A percentile compares a stretch with the other conserved stretches of the same genome.
phyloP scores from a whole-genome alignment of 352 stramenopile genomes.

The Phytophthora multivora region DNA sequence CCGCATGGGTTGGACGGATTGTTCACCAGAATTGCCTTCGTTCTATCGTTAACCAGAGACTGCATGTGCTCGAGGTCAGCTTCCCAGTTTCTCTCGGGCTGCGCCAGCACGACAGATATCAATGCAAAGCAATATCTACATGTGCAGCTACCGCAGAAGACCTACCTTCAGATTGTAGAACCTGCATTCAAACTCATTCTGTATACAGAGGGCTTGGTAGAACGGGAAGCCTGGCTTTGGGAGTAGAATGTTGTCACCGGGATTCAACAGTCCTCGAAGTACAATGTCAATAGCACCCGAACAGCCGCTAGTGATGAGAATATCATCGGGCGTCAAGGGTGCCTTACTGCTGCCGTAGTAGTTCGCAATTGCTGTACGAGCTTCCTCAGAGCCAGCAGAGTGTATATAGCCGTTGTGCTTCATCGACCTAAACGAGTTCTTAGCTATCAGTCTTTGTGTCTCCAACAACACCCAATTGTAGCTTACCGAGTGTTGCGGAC shows the following conservation, averaged over 20 bases:
- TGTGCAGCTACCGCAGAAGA: background rate
- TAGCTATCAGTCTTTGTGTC: background rate
- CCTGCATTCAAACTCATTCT: slow-evolving; percentile 88
- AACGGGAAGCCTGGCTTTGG: slow-evolving; percentile 94
- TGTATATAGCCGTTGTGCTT: slow-evolving; percentile 94
- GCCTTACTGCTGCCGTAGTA: slow-evolving; percentile 64
- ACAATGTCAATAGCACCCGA: slow-evolving; percentile 94
- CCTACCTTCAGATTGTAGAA: slow-evolving; percentile 89
- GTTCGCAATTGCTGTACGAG: slow-evolving; percentile 88
- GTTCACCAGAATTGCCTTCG: slow-evolving; percentile 93
- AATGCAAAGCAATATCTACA: too few species aligned
- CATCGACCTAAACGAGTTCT: slow-evolving; percentile 50
- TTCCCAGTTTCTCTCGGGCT: slow-evolving; percentile 92
- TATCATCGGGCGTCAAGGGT: slow-evolving; percentile 87
- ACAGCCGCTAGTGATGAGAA: slow-evolving; percentile 94
- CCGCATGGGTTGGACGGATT: slow-evolving; percentile 97
- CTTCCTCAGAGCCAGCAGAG: slow-evolving; percentile 85
- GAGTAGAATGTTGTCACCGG: slow-evolving; percentile 93
- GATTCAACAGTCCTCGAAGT: slow-evolving; percentile 89
- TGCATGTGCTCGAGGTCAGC: slow-evolving; percentile 93
- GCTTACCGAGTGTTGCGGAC: slow-evolving; percentile 66
- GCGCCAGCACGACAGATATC: background rate
- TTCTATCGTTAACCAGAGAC: slow-evolving; percentile 81
- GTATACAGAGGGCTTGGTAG: slow-evolving; percentile 94
- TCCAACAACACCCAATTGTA: background rate